A percentile compares a stretch with the other conserved stretches of the same genome.
These are phyloP conservation scores for Spathaspora boniae DNA, from an alignment of 805 yeast genomes.

Conservation along the genomic window DNA sequence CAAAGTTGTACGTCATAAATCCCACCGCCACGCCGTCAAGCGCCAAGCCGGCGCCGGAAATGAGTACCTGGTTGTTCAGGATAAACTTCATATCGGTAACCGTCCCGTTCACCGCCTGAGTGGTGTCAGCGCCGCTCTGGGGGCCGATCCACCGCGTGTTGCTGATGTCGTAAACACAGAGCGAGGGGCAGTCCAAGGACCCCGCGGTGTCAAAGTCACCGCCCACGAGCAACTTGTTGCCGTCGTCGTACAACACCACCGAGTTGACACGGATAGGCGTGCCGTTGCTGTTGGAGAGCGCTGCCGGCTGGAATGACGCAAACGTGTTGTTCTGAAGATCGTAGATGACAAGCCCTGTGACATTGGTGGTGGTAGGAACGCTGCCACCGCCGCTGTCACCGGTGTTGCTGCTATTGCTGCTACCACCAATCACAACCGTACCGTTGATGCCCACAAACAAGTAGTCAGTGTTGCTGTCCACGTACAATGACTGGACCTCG, in stretches of 20 bases:
- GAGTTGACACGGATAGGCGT: constrained; percentile 37
- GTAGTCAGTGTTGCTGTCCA: constrained; percentile 26
- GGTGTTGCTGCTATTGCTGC: constrained; percentile 7
- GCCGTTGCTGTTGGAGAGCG: constrained; percentile 36
- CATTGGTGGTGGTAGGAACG: too few species aligned
- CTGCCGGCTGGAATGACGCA: constrained; percentile 47
- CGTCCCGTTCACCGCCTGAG: constrained; percentile 41
- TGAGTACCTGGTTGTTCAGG: constrained; percentile 31
- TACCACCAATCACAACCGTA: constrained; percentile 18
- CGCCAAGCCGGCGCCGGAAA: constrained; percentile 50
- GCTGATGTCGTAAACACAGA: constrained; percentile 63
- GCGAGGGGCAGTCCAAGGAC: constrained; percentile 50
- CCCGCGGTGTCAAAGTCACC: constrained; percentile 68
- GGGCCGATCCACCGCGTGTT: constrained; percentile 54
- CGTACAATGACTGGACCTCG: constrained; percentile 30
- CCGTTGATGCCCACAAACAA: constrained; percentile 49
- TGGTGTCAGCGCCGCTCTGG: constrained; percentile 12
- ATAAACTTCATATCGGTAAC: constrained; percentile 53
- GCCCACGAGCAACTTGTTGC: constrained; percentile 55
- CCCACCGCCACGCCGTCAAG: constrained; percentile 30
- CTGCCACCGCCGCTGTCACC: too few species aligned
- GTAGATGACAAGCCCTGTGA: constrained; percentile 51
- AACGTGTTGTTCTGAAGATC: constrained; percentile 42
- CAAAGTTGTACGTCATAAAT: constrained; percentile 56
- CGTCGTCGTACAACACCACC: constrained; percentile 30